Evolutionary conservation across 331 rosid genomes (phyloP), one percentile per base, ranked within the genome.

Genomic region (Malus hybrid): DNA sequence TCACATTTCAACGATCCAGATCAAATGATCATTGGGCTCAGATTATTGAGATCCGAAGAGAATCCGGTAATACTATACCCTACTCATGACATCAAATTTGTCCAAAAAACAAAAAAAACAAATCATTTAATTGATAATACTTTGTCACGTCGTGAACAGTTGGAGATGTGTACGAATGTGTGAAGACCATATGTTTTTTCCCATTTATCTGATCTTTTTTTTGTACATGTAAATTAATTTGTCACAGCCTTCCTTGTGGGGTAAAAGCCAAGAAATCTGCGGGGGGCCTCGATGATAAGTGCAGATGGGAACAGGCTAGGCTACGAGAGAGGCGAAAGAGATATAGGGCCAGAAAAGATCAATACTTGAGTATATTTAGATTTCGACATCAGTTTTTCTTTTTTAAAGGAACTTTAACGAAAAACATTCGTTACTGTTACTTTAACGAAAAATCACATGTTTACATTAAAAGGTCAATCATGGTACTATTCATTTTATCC

Each of bases 311-410:
- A 64, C 77, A 29, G 11, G 48, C 10, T 3, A 11, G 28, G 42
- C 44, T 36, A 36, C 44, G 20, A 9, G n/a, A 13, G 2, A 8
- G 56, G 8, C 5, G 28, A 52, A 52, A 14, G 28, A 62, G 63
- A 5, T 76, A 57, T 55, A 66, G 68, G 79, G 79, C 77, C 77
- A 62, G 70, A 63, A 64, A 68, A 72, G 8, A 33, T 16, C n/a
- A 61, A 26, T 7, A 26, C 44, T 26, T 13, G 66, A 61, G 32
- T 15, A 10, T 13, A 48, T 50, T 15, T 15, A 15, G 56, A 80
- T 76, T 74, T 76, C 84, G 1, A 72, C 36, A 26, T 83, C 87
- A 79, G 30, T 52, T n/a, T n/a, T n/a, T n/a, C n/a, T n/a, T n/a
- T n/a, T n/a, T n/a, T n/a, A n/a, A n/a, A n/a, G n/a, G n/a, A n/a